Evolutionary conservation across 257 asterid species (phyloP), one percentile per base, ranked within the genome.

Genomic region (Voacanga thouarsii): DNA sequence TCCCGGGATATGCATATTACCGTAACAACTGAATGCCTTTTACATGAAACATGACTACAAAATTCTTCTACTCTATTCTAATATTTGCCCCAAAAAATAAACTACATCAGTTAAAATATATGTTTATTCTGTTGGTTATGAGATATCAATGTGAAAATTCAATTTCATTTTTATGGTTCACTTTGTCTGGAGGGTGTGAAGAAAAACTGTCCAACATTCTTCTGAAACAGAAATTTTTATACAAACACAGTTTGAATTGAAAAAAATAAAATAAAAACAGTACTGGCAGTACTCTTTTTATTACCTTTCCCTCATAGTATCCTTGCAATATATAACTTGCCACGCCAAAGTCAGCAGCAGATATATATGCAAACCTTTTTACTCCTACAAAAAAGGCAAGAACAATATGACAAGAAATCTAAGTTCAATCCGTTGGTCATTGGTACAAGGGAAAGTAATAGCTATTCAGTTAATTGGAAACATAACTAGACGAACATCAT

Each of bases 271-370:
- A n/a, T n/a, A n/a, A n/a, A n/a, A n/a, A n/a, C n/a, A 44, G 21
- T 3, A 70, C 10, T 12, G 15, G 43, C 43, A 66, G 66, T 51
- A 5, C 24, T 24, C 49, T 26, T 43, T n/a, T 33, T 7, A 72
- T 68, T 88, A 92, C 97, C 97, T 92, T 92, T 45, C 97, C 97
- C 83, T 90, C 96, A 56, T 84, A 92, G 76, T 90, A 92, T 80
- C 97, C 97, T 82, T 69, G 85, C 33, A 92, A 84, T 61, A 90
- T 77, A 80, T 90, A 89, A 82, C 89, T 92, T 77, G 83, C 88
- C 81, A 88, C 80, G 77, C 97, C 97, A 77, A 85, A 92, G 85
- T 92, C 97, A n/a, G 97, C 97, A 79, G 97, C 97, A 26, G 97
- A 92, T 76, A 92, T 82, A 63, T 92, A 90, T 30, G 90, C 97